Conservation (phyloP, 2,329 filamentous ascomycete genomes). For the Diaporthe ilicicola region DNA sequence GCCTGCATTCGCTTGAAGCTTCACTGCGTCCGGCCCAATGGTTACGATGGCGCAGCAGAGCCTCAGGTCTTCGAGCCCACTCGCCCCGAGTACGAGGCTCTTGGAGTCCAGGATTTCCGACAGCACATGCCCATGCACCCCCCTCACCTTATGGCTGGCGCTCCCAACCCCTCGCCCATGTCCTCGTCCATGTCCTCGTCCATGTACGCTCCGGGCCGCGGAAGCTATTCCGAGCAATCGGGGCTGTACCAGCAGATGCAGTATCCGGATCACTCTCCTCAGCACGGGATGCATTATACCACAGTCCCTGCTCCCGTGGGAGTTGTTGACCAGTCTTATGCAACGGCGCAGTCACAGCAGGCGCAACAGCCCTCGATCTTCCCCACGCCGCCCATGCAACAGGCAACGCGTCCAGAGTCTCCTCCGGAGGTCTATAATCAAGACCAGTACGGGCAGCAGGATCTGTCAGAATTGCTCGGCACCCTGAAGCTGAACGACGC, state of each 20-base stretch:
- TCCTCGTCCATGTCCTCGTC: constrained; percentile 48
- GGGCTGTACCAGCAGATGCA: constrained; percentile 56
- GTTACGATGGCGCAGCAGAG: constrained; percentile 70
- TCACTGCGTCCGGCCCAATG: constrained; percentile 89
- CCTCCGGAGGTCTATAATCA: constrained; percentile 64
- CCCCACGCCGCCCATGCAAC: constrained; percentile 61
- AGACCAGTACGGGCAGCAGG: constrained; percentile 73
- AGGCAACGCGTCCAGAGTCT: constrained; percentile 49
- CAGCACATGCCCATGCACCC: constrained; percentile 61
- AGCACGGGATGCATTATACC: constrained; percentile 62
- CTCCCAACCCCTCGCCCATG: constrained; percentile 33
- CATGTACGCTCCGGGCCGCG: constrained; percentile 57
- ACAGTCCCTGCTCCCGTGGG: constrained; percentile 58
- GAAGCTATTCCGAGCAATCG: constrained; percentile 56
- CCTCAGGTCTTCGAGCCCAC: constrained; percentile 54
- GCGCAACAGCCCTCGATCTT: constrained; percentile 56
- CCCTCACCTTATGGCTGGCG: constrained; percentile 52
- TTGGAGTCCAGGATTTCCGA: constrained; percentile 55
- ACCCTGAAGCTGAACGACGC: constrained; percentile 87
- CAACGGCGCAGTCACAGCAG: constrained; percentile 24
- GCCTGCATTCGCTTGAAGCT: constrained; percentile 92
- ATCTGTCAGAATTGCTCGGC: constrained; percentile 82
- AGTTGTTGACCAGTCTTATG: constrained; percentile 61
- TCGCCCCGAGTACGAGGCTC: constrained; percentile 50
- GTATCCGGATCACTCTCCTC: constrained; percentile 56